Evolutionary conservation across 192 early-diverging fungal genomes (phyloP), one percentile per base, ranked within the genome.

Genomic region (Fimicolochytrium jonesii): DNA sequence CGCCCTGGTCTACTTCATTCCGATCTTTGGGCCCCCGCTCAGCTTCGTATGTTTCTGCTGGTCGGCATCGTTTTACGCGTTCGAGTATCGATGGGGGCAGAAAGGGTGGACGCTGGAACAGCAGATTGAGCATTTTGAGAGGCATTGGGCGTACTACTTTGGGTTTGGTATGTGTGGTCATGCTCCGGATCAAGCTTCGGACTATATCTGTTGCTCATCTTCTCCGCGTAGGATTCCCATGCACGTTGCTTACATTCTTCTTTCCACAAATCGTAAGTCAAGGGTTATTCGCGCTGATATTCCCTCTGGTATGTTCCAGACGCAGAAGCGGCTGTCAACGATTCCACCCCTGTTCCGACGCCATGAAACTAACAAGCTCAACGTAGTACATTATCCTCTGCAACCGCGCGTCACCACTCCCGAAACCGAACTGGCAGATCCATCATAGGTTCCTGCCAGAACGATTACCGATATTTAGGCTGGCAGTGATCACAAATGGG

Each of bases 61-160:
- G 70, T 41, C 67, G 30, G 28, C 37, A 32, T 51, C 72, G 32
- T 82, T 76, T 52, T 76, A 75, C 47, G 53, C 72, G 35, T 86
- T 86, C 53, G 83, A 86, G 59, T 86, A 86, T 58, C 66, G 71
- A 53, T 80, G 77, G 78, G 57, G 58, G 33, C 68, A 70, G 49
- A 31, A 64, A 52, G 77, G 78, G 9, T 86, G 83, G 85, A 51
- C 66, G 17, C 45, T 86, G 17, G 67, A 83, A 42, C 59, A 70
- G 57, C 47, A 72, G 41, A 61, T 85, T 15, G 77, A 75, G 10
- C 82, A 78, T 50, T 73, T 86, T 59, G 85, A 86, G 68, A 46
- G 52, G 41, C 66, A 67, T 7, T 86, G 80, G 84, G 66, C 74
- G 18, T 86, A 86, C 45, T 86, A 85, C 69, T 35, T 72, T 17